phyloP scores from a whole-genome alignment of 2,329 filamentous ascomycete species.

The Phialemoniopsis sp. region DNA sequence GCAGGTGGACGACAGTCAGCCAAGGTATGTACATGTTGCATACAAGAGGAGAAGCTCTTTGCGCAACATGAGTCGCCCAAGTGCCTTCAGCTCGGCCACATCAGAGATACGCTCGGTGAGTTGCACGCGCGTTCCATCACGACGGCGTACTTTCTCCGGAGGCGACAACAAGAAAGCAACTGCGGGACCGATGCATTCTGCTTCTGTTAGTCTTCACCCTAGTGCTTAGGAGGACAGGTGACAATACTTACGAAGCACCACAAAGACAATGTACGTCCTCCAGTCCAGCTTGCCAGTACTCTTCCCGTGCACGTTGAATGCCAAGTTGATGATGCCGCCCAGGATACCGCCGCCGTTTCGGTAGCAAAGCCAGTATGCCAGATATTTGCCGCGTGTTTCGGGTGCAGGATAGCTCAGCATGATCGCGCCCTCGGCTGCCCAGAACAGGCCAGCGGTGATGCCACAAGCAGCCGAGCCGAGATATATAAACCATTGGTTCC shows the following conservation, averaged over 20 bases:
- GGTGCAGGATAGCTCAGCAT: constrained; percentile 61
- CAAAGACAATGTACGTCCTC: constrained; percentile 38
- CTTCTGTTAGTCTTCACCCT: too few species aligned
- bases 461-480: constrained; percentile 60
- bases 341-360: constrained; percentile 38
- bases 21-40: too few species aligned
- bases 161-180: constrained; percentile 36
- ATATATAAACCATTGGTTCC: constrained; percentile 58
- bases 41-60: too few species aligned
- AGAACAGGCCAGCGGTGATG: constrained; percentile 61
- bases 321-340: constrained; percentile 45
- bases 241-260: too few species aligned
- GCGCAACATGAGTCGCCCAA: too few species aligned
- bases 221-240: too few species aligned
- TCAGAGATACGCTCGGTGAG: too few species aligned
- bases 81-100: too few species aligned
- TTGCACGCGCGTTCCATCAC: constrained; percentile 29
- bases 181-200: constrained; percentile 38
- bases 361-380: constrained; percentile 45
- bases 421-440: constrained; percentile 65
- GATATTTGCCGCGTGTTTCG: constrained; percentile 51
- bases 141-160: constrained; percentile 36
- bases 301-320: constrained; percentile 33
- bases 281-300: constrained; percentile 29
- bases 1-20: too few species aligned